A percentile compares a stretch with the other conserved stretches of the same genome.
Conservation (phyloP, 148 eudicot genomes). For the Amaranthus cruentus region DNA sequence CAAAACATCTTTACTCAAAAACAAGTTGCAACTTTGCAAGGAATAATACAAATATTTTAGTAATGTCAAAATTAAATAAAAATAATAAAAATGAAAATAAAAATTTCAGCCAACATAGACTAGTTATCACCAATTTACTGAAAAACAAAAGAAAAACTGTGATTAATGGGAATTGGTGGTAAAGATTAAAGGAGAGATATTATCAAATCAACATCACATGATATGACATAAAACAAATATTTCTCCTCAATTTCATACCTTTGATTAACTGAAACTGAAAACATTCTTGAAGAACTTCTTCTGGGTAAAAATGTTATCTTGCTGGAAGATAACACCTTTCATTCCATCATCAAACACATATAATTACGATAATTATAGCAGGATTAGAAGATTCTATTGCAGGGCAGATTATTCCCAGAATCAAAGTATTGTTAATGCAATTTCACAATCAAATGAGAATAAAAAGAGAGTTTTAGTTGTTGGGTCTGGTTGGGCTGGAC, state of each 20-base stretch:
- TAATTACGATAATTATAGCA: neutral
- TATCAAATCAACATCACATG: neutral
- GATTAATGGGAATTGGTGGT: slow-evolving; percentile 11
- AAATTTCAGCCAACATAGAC: no score
- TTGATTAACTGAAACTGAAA: no score
- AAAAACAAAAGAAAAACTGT: neutral
- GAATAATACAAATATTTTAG: no score
- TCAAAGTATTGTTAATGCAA: slow-evolving; percentile 4
- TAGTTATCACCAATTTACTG: no score
- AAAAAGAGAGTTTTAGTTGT: slow-evolving; percentile 56
- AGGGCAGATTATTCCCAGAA: slow-evolving; percentile 39
- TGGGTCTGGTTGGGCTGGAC: slow-evolving; percentile 84
- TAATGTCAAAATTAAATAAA: no score
- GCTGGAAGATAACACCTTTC: slow-evolving; percentile 27
- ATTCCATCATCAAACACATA: slow-evolving; percentile 17
- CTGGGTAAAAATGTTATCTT: slow-evolving; percentile 15
- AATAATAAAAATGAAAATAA: neutral
- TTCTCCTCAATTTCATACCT: no score
- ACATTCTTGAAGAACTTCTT: no score
- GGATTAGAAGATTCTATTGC: slow-evolving; percentile 29
- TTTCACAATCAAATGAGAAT: slow-evolving; percentile 20
- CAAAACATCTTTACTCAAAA: no score
- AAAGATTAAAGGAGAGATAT: neutral
- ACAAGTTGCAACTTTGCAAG: no score
- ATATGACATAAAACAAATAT: no score